Conservation (phyloP, 202 grass and related monocot species). For the Eragrostis tef region DNA sequence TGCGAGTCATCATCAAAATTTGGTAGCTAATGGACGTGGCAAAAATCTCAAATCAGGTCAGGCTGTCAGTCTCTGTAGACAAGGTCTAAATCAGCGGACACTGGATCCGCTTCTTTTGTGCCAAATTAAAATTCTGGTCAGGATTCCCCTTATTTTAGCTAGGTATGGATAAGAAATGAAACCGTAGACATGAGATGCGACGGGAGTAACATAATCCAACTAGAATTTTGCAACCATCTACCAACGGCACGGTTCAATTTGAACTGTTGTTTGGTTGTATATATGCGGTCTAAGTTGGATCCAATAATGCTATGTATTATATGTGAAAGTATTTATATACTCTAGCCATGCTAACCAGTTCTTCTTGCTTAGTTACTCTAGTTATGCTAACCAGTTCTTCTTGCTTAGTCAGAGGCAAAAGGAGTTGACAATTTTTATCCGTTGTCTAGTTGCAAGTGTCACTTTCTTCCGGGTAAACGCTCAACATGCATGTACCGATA, state of each 20-base stretch:
- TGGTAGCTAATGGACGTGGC: too few relatives aligned
- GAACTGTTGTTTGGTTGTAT: not conserved
- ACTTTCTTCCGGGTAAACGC: conserved; percentile 18
- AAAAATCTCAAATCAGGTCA: too few relatives aligned
- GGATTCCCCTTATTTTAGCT: not conserved
- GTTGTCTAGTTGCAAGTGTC: not conserved
- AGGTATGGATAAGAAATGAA: not conserved
- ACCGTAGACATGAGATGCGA: not conserved
- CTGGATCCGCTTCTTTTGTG: too few relatives aligned
- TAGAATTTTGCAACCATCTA: not conserved
- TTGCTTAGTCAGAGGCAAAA: not conserved
- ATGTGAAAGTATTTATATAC: not conserved
- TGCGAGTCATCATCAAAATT: too few relatives aligned
- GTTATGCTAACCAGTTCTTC: not conserved
- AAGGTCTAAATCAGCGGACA: too few relatives aligned
- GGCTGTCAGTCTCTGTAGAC: too few relatives aligned
- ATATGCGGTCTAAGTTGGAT: not conserved
- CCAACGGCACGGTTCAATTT: not conserved
- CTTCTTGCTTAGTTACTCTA: not conserved
- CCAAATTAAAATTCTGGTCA: too few relatives aligned
- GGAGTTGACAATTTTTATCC: conserved; percentile 25
- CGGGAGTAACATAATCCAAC: not conserved
- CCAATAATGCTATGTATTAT: not conserved
- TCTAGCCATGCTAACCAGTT: not conserved
- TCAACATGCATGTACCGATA: not conserved